These are phyloP conservation scores for Aphanomyces invadans DNA, from an alignment of 352 stramenopile genomes.

Conservation along the genomic window DNA sequence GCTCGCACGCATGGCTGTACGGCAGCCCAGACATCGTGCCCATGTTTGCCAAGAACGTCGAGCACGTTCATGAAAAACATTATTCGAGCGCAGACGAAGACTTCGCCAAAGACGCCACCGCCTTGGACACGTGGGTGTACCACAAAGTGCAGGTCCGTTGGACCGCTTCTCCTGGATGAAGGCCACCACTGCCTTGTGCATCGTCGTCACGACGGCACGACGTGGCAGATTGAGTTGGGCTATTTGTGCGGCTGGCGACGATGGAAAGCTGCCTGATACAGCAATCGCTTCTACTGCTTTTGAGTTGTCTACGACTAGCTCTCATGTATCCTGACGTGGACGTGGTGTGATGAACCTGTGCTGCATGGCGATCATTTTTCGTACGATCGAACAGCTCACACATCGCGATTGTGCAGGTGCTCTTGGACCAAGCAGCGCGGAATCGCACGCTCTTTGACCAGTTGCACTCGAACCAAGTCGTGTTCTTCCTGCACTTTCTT, in stretches of 20 bases:
- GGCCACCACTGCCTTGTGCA: no score
- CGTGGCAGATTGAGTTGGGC: no score
- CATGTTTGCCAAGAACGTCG: slow-evolving; percentile 75
- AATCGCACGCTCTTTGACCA: slow-evolving; percentile 31
- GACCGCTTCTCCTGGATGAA: no score
- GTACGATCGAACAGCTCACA: no score
- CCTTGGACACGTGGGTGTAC: slow-evolving; percentile 75
- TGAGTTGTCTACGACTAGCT: no score
- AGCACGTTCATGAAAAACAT: slow-evolving; percentile 52
- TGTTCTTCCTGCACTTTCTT: slow-evolving; percentile 79
- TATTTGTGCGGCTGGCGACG: no score
- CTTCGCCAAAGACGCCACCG: slow-evolving; percentile 69
- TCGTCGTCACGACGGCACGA: no score
- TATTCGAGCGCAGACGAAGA: slow-evolving; percentile 77
- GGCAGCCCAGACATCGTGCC: slow-evolving; percentile 80
- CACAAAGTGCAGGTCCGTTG: slow-evolving; percentile 29
- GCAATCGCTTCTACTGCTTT: no score
- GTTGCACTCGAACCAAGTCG: slow-evolving; percentile 36
- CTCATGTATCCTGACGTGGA: no score
- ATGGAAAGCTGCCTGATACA: no score
- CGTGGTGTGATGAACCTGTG: no score
- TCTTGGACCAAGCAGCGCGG: slow-evolving; percentile 33
- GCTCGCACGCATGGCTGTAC: slow-evolving; percentile 49
- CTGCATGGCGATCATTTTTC: no score
- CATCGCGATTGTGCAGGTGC: slow-evolving; percentile 10